Conservation (phyloP, 2,329 filamentous ascomycete species). For the Pseudomassariella vexata region DNA sequence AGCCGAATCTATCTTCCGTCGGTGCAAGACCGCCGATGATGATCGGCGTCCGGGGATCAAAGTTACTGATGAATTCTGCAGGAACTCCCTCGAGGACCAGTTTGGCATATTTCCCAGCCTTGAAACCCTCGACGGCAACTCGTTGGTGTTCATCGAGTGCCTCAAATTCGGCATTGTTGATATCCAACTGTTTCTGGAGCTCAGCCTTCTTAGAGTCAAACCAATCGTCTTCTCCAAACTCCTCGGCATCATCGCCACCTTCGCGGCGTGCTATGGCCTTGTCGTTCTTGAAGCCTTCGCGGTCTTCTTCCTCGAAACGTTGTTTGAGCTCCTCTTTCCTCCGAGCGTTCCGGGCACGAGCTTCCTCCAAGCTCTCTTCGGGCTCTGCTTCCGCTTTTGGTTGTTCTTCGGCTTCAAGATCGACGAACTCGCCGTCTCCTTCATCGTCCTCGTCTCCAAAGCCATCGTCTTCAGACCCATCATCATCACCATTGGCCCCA, state of each 20-base stretch:
- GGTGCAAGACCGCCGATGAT: slow-evolving; percentile 87
- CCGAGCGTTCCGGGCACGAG: slow-evolving; percentile 84
- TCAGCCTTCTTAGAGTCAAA: slow-evolving; percentile 94
- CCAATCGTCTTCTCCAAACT: slow-evolving; percentile 98
- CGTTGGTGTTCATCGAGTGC: slow-evolving; percentile 79
- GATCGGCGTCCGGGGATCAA: slow-evolving; percentile 76
- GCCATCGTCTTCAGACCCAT: slow-evolving; percentile 45
- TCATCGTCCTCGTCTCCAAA: slow-evolving; percentile 41
- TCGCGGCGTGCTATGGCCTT: slow-evolving; percentile 72
- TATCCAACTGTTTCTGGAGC: slow-evolving; percentile 61
- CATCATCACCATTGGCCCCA: slow-evolving; percentile 47
- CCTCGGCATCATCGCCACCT: slow-evolving; percentile 56
- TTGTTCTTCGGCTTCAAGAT: slow-evolving; percentile 72
- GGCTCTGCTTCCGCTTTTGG: slow-evolving; percentile 39
- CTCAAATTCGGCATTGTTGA: slow-evolving; percentile 93
- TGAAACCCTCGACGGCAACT: slow-evolving; percentile 80
- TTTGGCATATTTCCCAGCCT: slow-evolving; percentile 87
- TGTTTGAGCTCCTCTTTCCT: slow-evolving; percentile 92
- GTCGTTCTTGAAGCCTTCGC: slow-evolving; percentile 91
- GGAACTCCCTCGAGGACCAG: slow-evolving; percentile 86
- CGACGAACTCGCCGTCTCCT: slow-evolving; percentile 64
- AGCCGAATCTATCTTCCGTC: slow-evolving; percentile 93
- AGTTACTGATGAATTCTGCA: slow-evolving; percentile 79
- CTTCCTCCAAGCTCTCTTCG: slow-evolving; percentile 64
- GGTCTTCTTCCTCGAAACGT: slow-evolving; percentile 94